Evolutionary conservation across 208 protist genomes (phyloP), one percentile per base, ranked within the genome.

Genomic region (Borovskyia barvae): DNA sequence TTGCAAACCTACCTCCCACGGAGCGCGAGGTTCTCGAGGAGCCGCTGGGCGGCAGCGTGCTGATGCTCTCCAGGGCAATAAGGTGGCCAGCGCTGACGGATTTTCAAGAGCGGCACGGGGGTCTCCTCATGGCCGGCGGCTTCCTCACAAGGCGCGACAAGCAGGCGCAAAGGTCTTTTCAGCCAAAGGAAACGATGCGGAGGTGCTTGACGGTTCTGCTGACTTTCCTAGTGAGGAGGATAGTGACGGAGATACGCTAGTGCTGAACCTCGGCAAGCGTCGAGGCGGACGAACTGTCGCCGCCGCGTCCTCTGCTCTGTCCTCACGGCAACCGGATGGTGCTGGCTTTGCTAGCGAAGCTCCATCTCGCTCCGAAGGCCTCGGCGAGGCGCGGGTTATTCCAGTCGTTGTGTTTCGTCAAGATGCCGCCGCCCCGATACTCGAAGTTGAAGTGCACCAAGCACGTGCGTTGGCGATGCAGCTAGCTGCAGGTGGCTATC

Each of bases 371-470:
- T n/a, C n/a, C n/a, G n/a, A n/a, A n/a, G n/a, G n/a, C n/a, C n/a
- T 56, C 1, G 54, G 63, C 20, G 52, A 43, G 1, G 46, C 54
- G 14, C 63, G 54, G 25, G 47, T 57, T 6, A 19, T 70, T 2
- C 63, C 63, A 14, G 9, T 70, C 0, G 37, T 57, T 20, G 63
- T 70, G n/a, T 51, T 61, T 4, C 53, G 40, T 8, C 19, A 33
- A 11, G 63, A 70, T 37, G 39, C 46, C 26, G 47, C 54, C 0
- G 46, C 48, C 2, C 47, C 63, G 48, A 30, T 70, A 30, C 19
- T 70, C 54, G 63, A 63, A 11, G 63, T 70, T 22, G 47, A 63
- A 40, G 54, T 70, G 54, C 40, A 26, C 19, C 30, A 58, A 0
- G 54, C 47, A 17, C 22, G n/a, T 4, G 54, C 49, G 3, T 49